Conservation (phyloP, 495 filamentous ascomycete genomes). For the Trichoderma reesei region DNA sequence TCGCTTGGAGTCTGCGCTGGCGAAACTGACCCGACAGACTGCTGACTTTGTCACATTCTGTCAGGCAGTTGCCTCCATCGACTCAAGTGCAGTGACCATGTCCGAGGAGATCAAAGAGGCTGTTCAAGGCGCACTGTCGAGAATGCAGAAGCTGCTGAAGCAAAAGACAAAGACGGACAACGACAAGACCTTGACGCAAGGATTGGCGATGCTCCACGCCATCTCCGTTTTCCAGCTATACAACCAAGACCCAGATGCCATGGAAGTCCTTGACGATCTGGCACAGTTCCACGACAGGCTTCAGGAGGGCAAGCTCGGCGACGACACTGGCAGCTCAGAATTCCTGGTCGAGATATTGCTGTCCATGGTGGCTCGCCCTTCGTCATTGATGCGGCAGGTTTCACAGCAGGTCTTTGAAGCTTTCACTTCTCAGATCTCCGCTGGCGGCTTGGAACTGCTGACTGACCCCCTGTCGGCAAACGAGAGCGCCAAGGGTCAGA, state of each 20-base stretch:
- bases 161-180: conserved; percentile 35
- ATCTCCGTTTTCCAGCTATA: conserved; percentile 81
- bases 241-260: conserved; percentile 74
- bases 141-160: conserved; percentile 59
- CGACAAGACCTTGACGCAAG: conserved; percentile 36
- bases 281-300: conserved; percentile 48
- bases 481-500: conserved; percentile 73
- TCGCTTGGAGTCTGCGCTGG: conserved; percentile 51
- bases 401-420: conserved; percentile 77
- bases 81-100: conserved; percentile 47
- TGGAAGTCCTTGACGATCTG: conserved; percentile 29
- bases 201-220: conserved; percentile 76
- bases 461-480: conserved; percentile 64
- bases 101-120: conserved; percentile 51
- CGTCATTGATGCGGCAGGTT: conserved; percentile 73
- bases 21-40: conserved; percentile 56
- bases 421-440: conserved; percentile 61
- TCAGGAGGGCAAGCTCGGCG: conserved; percentile 18
- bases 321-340: conserved; percentile 51
- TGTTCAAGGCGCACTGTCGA: conserved; percentile 52
- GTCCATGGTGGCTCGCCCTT: conserved; percentile 77
- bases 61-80: conserved; percentile 35
- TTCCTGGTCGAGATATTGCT: conserved; percentile 80
- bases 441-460: conserved; percentile 63
- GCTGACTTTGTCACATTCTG: conserved; percentile 44